Percentiles rank a stretch among this genome's conserved stretches.
phyloP scores from a whole-genome alignment of 192 early-diverging fungal species.

The Kickxella alabastrina region DNA sequence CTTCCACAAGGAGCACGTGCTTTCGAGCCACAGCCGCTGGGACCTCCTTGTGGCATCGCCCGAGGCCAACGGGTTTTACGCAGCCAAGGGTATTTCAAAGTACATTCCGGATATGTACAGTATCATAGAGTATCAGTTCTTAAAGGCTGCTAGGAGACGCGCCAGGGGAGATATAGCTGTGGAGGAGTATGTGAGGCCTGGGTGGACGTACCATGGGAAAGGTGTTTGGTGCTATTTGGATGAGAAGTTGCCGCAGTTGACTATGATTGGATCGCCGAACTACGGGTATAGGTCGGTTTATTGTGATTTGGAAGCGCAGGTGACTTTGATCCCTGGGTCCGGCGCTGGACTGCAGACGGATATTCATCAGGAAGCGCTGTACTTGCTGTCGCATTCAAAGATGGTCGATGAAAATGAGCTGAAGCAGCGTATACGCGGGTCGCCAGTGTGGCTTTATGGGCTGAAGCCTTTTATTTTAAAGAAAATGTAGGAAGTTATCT shows the following conservation, averaged over 20 bases:
- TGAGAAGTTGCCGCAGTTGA: slow-evolving; percentile 61
- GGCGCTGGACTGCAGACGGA: slow-evolving; percentile 56
- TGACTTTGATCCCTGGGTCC: slow-evolving; percentile 69
- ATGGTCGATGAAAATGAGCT: slow-evolving; percentile 29
- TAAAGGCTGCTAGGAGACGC: slow-evolving; percentile 48
- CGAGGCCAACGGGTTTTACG: slow-evolving; percentile 92
- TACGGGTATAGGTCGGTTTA: slow-evolving; percentile 87
- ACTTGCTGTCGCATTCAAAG: slow-evolving; percentile 26
- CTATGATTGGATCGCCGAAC: slow-evolving; percentile 90
- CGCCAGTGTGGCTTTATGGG: slow-evolving; percentile 41
- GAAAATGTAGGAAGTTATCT: slow-evolving; percentile 36
- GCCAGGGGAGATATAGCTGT: slow-evolving; percentile 59
- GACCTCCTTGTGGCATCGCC: slow-evolving; percentile 81
- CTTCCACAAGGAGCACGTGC: slow-evolving; percentile 59
- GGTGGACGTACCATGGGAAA: slow-evolving; percentile 98
- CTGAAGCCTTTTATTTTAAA: slow-evolving; percentile 46
- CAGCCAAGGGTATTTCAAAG: slow-evolving; percentile 76
- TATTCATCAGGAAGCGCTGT: slow-evolving; percentile 39
- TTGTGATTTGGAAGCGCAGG: slow-evolving; percentile 88
- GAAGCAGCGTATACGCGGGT: slow-evolving; percentile 13
- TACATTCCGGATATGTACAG: slow-evolving; percentile 92
- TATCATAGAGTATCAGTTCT: slow-evolving; percentile 70
- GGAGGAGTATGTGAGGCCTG: slow-evolving; percentile 69
- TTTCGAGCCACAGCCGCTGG: slow-evolving; percentile 59
- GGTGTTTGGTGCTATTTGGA: slow-evolving; percentile 74